Base-by-base conservation (phyloP, 352 stramenopile genomes). In the Elongisporangium anandrum region DNA sequence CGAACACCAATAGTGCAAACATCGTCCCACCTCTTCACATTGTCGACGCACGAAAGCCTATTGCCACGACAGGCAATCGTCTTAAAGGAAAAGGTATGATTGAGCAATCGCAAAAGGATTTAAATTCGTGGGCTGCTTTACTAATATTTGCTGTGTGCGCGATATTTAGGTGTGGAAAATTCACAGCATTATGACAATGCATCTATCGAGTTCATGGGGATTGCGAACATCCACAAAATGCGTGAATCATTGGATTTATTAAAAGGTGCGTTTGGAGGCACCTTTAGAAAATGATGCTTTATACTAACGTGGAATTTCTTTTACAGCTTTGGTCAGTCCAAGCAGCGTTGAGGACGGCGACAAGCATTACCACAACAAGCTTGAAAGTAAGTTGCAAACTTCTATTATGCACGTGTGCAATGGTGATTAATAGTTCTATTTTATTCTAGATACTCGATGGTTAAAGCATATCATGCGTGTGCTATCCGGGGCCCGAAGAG, bases 181-280 rank as follows among this genome's bases (percentile, higher is more conserved):
- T 97, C 92, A 16, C 92, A 96, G 64, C 88, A 98, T 69, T 99
- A 99, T 70, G 82, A 96, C 53, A 96, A 97, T 52, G 87, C 90
- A 12, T 96, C 89, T 2, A 88, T 99, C 50, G 92, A 97, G 57
- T 99, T 99, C 74, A 97, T 98, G 84, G 96, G 96, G 21, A 99
- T 99, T 65, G 94, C 90, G 16, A 99, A 99, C 70, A 99, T 99
- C 64, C 97, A 99, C 82, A 97, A 96, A 57, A 98, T 99, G 78
- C 94, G 97, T 52, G 92, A 99, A 65, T 95, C 92, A 0, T 84
- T 99, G 60, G 87, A 97, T 63, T 69, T 74, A 13, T 60, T 98
- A 3, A 87, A 92, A 59, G 66, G 82, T 92, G 63, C 50, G 79
- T 75, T 52, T 52, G 15, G 19, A 6, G 26, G 54, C 20, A 24